A percentile compares a stretch with the other conserved stretches of the same genome.
Evolutionary conservation across 108 stramenopile species (phyloP).

Genomic region (Stephanodiscus minutulus): DNA sequence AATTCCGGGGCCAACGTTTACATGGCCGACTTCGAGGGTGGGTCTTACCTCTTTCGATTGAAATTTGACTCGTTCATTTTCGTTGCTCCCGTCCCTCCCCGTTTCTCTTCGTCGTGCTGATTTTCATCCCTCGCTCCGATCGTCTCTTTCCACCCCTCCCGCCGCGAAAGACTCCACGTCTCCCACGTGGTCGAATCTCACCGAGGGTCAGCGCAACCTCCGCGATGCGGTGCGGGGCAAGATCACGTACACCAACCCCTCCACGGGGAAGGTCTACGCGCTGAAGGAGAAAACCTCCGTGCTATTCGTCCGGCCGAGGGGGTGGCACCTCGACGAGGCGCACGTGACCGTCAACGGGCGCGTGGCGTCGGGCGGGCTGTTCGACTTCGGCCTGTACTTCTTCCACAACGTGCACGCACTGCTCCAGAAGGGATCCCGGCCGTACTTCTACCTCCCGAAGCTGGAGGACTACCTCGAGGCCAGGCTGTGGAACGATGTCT

Average conservation of each 20-base stretch:
- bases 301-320: constrained; percentile 89
- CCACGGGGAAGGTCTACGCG: constrained; percentile 85
- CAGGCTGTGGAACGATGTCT: constrained; percentile 92
- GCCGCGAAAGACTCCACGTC: constrained; percentile 62
- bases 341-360: constrained; percentile 87
- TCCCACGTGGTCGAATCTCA: constrained; percentile 86
- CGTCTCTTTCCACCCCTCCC: not conserved
- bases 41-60: too few relatives aligned
- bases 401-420: constrained; percentile 86
- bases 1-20: constrained; percentile 90
- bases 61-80: not conserved
- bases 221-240: constrained; percentile 88
- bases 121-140: not conserved
- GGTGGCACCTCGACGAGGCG: constrained; percentile 94
- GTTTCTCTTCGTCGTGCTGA: not conserved
- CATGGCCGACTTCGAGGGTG: constrained; percentile 92
- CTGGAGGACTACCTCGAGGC: constrained; percentile 90
- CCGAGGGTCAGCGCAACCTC: constrained; percentile 91
- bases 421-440: constrained; percentile 70
- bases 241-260: constrained; percentile 82
- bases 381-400: constrained; percentile 94
- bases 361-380: constrained; percentile 79
- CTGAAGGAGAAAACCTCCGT: constrained; percentile 73
- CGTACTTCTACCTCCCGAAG: constrained; percentile 94
- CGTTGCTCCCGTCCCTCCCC: not conserved